phyloP scores from a whole-genome alignment of 75 land plant genomes.

The Ceratopteris richardii region DNA sequence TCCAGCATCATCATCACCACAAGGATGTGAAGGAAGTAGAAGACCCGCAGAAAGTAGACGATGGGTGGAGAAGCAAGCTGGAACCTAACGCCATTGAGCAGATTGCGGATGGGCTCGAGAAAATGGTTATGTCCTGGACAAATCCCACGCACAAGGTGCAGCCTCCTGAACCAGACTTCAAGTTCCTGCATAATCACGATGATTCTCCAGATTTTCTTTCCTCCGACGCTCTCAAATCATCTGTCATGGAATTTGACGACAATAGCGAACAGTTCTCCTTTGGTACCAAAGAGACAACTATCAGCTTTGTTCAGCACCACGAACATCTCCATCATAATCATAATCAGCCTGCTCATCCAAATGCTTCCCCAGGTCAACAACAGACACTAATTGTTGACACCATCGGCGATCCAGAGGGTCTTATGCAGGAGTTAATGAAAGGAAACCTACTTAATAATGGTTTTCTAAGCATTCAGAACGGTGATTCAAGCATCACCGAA shows the following conservation, averaged over 20 bases:
- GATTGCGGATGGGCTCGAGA: conserved; percentile 20
- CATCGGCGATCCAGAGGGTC: too few species aligned
- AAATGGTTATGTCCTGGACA: conserved; percentile 20
- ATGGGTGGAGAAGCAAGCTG: conserved; percentile 4
- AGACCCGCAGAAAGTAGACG: conserved; percentile 1
- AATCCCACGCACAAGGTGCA: background rate
- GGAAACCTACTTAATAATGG: too few species aligned
- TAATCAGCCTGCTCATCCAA: background rate
- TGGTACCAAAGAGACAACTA: conserved; percentile 4
- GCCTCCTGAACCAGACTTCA: background rate
- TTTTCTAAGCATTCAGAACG: too few species aligned
- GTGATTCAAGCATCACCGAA: too few species aligned
- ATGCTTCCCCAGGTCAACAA: too few species aligned
- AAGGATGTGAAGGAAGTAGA: conserved; percentile 7
- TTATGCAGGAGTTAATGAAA: too few species aligned
- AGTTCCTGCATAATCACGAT: background rate
- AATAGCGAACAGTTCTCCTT: background rate
- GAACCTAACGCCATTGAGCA: conserved; percentile 13
- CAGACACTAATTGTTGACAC: too few species aligned
- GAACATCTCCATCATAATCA: background rate
- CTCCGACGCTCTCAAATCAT: background rate
- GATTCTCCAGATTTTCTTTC: background rate
- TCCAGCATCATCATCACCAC: background rate
- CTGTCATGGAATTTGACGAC: background rate
- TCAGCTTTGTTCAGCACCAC: background rate